Conservation (phyloP, 768 basidiomycete species). For the Suillus alpinus region DNA sequence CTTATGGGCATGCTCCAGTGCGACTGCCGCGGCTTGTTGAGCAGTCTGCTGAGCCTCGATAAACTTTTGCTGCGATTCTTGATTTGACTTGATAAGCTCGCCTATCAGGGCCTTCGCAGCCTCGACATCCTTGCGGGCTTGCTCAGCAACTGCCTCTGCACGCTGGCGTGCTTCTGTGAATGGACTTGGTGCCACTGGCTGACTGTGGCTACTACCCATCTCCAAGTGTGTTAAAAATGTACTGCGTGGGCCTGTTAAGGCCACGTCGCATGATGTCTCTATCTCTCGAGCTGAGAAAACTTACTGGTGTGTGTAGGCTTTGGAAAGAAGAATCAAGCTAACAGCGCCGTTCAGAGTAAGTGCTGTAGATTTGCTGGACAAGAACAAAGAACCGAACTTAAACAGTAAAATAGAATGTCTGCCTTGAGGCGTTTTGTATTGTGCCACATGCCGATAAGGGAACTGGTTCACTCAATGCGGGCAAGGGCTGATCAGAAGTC, state of each 20-base stretch:
- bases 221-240: not conserved
- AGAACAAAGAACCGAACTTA: not conserved
- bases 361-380: not conserved
- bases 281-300: not conserved
- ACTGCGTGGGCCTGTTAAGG: not conserved
- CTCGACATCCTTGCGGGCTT: not conserved
- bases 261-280: not conserved
- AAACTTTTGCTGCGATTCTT: not conserved
- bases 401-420: not conserved
- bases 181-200: not conserved
- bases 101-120: not conserved
- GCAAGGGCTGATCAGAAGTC: not conserved
- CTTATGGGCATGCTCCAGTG: not conserved
- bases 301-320: not conserved
- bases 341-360: not conserved
- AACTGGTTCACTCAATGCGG: not conserved
- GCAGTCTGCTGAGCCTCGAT: not conserved
- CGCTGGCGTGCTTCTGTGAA: not conserved
- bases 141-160: not conserved
- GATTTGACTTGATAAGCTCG: not conserved
- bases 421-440: not conserved
- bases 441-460: not conserved
- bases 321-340: not conserved
- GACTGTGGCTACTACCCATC: not conserved
- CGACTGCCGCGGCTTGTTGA: not conserved